A percentile compares a stretch with the other conserved stretches of the same genome.
Conservation (phyloP, 345 rosid species). For the Lenwebbia sp. region DNA sequence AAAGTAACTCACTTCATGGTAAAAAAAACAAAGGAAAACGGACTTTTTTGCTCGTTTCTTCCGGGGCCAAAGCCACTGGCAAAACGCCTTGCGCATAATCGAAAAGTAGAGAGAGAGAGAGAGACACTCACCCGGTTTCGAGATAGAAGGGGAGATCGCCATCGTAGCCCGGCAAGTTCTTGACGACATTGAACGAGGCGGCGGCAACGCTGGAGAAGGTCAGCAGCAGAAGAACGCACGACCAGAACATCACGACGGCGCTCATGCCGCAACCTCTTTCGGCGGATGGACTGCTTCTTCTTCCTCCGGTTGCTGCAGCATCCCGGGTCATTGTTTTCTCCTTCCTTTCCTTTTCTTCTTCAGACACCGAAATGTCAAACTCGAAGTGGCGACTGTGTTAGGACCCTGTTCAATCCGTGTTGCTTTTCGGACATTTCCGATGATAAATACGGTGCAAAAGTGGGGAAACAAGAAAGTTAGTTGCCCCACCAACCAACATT, state of each 20-base stretch:
- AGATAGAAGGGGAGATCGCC: not conserved
- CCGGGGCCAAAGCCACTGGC: no score
- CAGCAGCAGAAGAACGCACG: not conserved
- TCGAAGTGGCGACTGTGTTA: not conserved
- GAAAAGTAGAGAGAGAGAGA: not conserved
- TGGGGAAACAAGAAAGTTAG: not conserved
- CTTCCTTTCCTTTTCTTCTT: not conserved
- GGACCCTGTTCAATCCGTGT: fast-evolving
- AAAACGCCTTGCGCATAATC: no score
- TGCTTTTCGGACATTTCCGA: not conserved
- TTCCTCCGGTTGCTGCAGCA: not conserved
- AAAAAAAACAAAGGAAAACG: not conserved
- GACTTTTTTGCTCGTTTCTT: not conserved
- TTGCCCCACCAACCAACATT: not conserved
- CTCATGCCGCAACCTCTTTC: not conserved
- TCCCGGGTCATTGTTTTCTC: not conserved
- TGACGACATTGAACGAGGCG: not conserved
- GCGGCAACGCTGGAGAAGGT: not conserved
- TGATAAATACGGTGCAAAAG: not conserved
- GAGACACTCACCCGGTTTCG: not conserved
- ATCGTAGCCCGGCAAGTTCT: not conserved
- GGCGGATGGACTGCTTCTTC: not conserved
- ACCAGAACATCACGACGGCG: not conserved
- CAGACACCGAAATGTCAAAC: fast-evolving
- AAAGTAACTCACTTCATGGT: not conserved